phyloP scores from a whole-genome alignment of 2,329 filamentous ascomycete species.

The Beauveria bassiana region DNA sequence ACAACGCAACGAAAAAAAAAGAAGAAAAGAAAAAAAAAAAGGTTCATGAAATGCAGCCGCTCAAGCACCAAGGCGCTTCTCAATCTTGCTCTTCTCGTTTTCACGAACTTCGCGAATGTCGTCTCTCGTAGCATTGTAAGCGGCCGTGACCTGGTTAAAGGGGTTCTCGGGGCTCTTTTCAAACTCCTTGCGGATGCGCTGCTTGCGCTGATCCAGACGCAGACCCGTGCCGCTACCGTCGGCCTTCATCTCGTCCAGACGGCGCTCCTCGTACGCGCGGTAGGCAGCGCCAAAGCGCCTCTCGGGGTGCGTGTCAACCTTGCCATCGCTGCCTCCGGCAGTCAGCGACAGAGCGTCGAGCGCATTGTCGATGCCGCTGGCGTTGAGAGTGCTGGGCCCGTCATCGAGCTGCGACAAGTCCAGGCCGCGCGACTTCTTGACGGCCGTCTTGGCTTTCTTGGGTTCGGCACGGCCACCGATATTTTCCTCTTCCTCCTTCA shows the following conservation, averaged over 20 bases:
- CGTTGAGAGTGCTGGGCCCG: conserved; percentile 59
- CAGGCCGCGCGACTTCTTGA: conserved; percentile 64
- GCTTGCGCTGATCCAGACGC: conserved; percentile 74
- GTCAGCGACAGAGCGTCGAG: conserved; percentile 74
- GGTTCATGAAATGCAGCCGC: not conserved
- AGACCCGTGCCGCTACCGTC: conserved; percentile 68
- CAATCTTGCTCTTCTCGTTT: conserved; percentile 65
- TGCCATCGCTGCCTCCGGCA: conserved; percentile 44
- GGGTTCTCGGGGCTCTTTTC: conserved; percentile 92
- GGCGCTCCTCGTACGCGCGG: conserved; percentile 70
- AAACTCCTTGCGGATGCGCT: conserved; percentile 84
- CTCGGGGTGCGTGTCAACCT: conserved; percentile 86
- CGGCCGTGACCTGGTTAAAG: conserved; percentile 74
- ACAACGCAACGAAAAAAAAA: no score
- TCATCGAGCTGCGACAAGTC: conserved; percentile 70
- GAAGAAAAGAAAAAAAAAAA: no score
- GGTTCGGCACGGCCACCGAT: conserved; percentile 49
- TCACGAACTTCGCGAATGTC: conserved; percentile 62
- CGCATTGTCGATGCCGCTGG: conserved; percentile 86
- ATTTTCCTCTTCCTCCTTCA: conserved; percentile 73
- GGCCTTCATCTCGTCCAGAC: conserved; percentile 76
- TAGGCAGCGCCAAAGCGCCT: conserved; percentile 80
- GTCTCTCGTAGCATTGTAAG: conserved; percentile 71
- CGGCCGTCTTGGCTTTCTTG: conserved; percentile 61
- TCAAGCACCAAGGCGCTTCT: conserved; percentile 52